Evolutionary conservation across 1,284 basidiomycete genomes (phyloP).

Genomic region (Pyrrhoderma lamaoense): DNA sequence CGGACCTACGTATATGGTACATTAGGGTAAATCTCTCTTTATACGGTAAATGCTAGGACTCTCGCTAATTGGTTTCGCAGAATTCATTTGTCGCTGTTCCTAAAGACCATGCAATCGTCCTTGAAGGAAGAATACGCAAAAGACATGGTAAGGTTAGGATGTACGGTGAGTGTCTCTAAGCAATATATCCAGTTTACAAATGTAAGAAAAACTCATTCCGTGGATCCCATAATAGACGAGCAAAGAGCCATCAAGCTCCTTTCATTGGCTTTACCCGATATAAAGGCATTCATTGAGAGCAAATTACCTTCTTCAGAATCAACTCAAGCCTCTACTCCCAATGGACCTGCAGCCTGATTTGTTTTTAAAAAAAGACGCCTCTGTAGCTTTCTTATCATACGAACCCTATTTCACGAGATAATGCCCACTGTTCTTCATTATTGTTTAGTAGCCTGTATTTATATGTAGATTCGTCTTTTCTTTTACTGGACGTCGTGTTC

Average conservation of each 20-base stretch:
- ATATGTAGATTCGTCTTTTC: too few relatives aligned
- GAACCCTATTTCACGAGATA: too few relatives aligned
- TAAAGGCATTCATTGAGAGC: conserved; percentile 43
- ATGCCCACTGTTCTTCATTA: too few relatives aligned
- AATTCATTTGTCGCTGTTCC: conserved; percentile 63
- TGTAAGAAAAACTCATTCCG: too few relatives aligned
- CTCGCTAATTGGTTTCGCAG: conserved; percentile 25
- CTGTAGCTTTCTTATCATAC: too few relatives aligned
- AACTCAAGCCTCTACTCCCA: neutral
- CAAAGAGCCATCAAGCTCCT: conserved; percentile 55
- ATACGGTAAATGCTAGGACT: conserved; percentile 6
- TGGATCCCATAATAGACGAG: too few relatives aligned
- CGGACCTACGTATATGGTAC: conserved; percentile 60
- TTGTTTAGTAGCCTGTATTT: too few relatives aligned
- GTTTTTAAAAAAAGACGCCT: too few relatives aligned
- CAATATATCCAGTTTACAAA: too few relatives aligned
- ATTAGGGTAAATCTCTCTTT: conserved; percentile 35
- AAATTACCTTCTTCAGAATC: neutral
- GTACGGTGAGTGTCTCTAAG: conserved; percentile 51
- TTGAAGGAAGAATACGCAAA: conserved; percentile 45
- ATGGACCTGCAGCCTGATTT: too few relatives aligned
- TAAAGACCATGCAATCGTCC: conserved; percentile 42
- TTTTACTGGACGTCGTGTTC: too few relatives aligned
- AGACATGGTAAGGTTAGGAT: conserved; percentile 53
- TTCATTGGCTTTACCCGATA: conserved; percentile 51